Base-by-base conservation (phyloP, 1,284 basidiomycete species). In the Sporisorium iseilematis-ciliati region DNA sequence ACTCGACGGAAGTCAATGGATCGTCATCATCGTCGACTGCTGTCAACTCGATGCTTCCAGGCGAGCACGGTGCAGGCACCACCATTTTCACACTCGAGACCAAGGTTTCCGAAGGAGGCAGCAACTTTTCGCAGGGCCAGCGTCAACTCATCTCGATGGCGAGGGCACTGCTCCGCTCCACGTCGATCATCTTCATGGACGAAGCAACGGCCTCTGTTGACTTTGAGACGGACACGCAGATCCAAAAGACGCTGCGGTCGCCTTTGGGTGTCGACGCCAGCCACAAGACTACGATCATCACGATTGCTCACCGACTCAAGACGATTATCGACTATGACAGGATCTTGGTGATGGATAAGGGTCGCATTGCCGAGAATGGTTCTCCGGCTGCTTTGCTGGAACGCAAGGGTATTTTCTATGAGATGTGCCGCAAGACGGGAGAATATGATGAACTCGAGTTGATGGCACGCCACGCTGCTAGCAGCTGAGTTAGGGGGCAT, bases 201-300 rank as follows among this genome's bases (percentile, higher is more conserved):
- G 83, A 85, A 59, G 83, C 84, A 2, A 80, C 80, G 7, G 75
- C 79, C n/a, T 81, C 81, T 8, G 79, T 82, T 25, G 84, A 85
- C 60, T 66, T 69, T 33, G 65, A 71, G 29, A 80, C 83, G 1
- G 79, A 82, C 62, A 40, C 69, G 21, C 65, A 61, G 29, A 93
- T 96, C 61, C 93, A 94, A 84, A 86, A 88, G 21, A 91, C 92
- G 0, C 92, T 96, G 75, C 89, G 92, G 10, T 89, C 67, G 51
- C 58, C 63, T 14, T 29, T 65, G 57, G 66, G 41, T 20, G 53
- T 41, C 7, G 66, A 63, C n/a, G 40, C 21, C 3, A 60, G 43
- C 20, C 57, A 65, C 23, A 71, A 71, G 58, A 65, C 91, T 0
- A 91, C 93, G 40, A 90, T 95, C 23, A 89, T 96, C 69, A 94